Evolutionary conservation across 202 grass and related monocot genomes (phyloP), one percentile per base, ranked within the genome.

Genomic region (Zizania palustris): DNA sequence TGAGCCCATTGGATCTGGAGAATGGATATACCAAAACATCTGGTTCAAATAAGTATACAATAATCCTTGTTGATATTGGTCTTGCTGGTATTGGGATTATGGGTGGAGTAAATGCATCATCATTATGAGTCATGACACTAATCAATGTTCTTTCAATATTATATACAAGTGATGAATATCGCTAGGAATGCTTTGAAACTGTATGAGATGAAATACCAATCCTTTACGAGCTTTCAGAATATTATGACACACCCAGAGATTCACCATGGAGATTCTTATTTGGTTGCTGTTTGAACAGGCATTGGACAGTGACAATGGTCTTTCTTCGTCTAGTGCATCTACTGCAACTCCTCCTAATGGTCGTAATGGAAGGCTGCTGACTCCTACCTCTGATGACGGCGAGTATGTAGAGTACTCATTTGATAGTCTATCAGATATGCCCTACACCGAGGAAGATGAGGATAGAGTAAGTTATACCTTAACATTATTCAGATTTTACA

Each of bases 381-480:
- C 85, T 73, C 96, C 89, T 38, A 84, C 85, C 46, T 75, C 92
- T 80, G 80, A 87, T 69, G 91, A 95, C 64, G 74, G 81, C 37
- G 91, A 97, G 71, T 98, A 84, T 73, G 73, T 92, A 73, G 95
- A 98, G 75, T 98, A 90, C 81, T 90, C 91, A 43, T 92, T 94
- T 72, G 91, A 92, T 79, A 85, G 85, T 18, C 80, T 88, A 54
- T 83, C 91, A 50, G 95, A 88, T 39, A 88, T 95, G 76, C 91
- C 95, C 39, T 90, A 84, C 85, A 98, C 86, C 0, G 72, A 78
- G 64, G 91, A 92, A 75, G 89, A 98, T 68, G 95, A 98, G 87
- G 77, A 98, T 85, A 95, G 91, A 78, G 95, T 98, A 95, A 74
- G 87, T 75, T 71, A 87, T 67, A 72, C n/a, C 45, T 67, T 63